These are phyloP conservation scores for Penstemon newberryi DNA, from an alignment of 257 asterid genomes.

Conservation along the genomic window DNA sequence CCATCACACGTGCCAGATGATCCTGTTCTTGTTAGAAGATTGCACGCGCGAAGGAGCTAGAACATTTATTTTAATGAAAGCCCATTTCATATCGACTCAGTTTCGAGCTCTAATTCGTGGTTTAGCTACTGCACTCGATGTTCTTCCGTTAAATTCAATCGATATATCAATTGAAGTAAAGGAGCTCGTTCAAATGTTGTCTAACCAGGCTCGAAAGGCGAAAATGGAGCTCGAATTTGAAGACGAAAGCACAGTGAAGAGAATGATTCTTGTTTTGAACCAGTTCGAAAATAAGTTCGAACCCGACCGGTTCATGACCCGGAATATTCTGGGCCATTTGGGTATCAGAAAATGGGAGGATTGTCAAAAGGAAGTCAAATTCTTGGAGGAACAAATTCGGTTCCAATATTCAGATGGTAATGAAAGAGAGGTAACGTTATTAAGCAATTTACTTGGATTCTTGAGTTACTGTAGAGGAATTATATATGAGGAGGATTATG, in stretches of 20 bases:
- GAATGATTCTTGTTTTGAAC: constrained; percentile 51
- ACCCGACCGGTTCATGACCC: constrained; percentile 50
- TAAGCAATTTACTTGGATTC: constrained; percentile 57
- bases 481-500: constrained; percentile 51
- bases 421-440: constrained; percentile 46
- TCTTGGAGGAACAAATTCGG: constrained; percentile 50
- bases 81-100: constrained; percentile 45
- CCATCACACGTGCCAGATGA: constrained; percentile 54
- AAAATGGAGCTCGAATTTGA: constrained; percentile 47
- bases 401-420: constrained; percentile 34
- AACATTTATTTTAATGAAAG: constrained; percentile 55
- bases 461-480: constrained; percentile 66
- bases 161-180: constrained; percentile 43
- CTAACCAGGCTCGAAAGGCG: constrained; percentile 52
- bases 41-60: constrained; percentile 60
- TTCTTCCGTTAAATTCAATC: constrained; percentile 47
- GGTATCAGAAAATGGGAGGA: constrained; percentile 56
- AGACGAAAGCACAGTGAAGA: constrained; percentile 48
- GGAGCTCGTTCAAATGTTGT: constrained; percentile 57
- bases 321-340: constrained; percentile 47
- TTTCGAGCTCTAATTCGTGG: constrained; percentile 47
- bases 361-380: constrained; percentile 55
- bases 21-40: constrained; percentile 57
- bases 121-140: constrained; percentile 64
- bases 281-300: constrained; percentile 62